A percentile compares a stretch with the other conserved stretches of the same genome.
These are phyloP conservation scores for Globisporangium nagaii DNA, from an alignment of 352 stramenopile genomes.

Conservation along the genomic window DNA sequence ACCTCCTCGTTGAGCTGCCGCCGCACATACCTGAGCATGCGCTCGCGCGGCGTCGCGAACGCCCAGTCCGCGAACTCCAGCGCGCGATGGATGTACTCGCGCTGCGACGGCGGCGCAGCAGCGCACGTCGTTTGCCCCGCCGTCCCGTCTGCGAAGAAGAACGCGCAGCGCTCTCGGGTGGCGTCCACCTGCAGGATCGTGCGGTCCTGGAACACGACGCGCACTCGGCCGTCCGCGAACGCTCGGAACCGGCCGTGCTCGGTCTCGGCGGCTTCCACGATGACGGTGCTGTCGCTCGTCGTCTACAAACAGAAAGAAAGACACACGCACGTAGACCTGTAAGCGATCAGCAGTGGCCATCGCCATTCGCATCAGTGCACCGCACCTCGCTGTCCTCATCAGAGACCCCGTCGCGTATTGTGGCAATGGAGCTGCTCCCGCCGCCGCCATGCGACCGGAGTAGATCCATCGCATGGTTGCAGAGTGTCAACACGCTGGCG, in stretches of 20 bases:
- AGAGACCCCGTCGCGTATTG: neutral
- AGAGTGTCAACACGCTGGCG: constrained; percentile 3
- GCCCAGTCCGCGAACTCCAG: constrained; percentile 66
- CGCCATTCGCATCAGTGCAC: too few species aligned
- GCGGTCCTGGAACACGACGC: constrained; percentile 60
- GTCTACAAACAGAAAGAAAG: neutral
- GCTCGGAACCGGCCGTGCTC: constrained; percentile 55
- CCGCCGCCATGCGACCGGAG: constrained; percentile 6
- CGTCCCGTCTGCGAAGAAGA: constrained; percentile 49
- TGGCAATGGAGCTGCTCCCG: neutral
- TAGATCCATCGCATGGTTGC: constrained; percentile 9
- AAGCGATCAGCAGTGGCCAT: too few species aligned
- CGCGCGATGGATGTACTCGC: constrained; percentile 46
- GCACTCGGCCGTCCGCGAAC: constrained; percentile 56
- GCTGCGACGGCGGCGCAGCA: constrained; percentile 30
- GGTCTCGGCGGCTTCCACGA: constrained; percentile 40
- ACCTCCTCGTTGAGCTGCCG: constrained; percentile 25
- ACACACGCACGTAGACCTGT: too few species aligned
- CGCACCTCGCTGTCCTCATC: neutral
- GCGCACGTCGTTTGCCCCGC: constrained; percentile 25
- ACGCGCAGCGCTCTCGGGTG: constrained; percentile 28
- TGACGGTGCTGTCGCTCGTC: neutral
- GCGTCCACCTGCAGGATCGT: constrained; percentile 63
- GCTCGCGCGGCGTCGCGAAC: constrained; percentile 45
- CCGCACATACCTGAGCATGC: constrained; percentile 31